Percentiles rank a stretch among this genome's conserved stretches.
phyloP scores from a whole-genome alignment of 1,139 yeast species.

The Yamadazyma siamensis region DNA sequence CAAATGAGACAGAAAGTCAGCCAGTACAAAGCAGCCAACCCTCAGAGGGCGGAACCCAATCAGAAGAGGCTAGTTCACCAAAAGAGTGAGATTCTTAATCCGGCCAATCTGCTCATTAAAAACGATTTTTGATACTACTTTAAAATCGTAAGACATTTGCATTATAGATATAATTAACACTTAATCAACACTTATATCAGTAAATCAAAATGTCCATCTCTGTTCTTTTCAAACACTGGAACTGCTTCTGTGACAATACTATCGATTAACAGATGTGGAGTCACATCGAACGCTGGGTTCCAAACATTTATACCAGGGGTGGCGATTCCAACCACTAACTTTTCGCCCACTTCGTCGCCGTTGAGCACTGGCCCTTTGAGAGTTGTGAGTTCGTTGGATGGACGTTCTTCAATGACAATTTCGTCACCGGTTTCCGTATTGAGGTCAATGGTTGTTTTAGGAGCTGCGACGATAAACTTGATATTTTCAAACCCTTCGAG shows the following conservation, averaged over 20 bases:
- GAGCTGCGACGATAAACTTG: constrained; percentile 91
- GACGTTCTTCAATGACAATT: constrained; percentile 85
- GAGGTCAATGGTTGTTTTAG: constrained; percentile 82
- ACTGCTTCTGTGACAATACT: constrained; percentile 80
- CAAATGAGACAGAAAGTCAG: too few relatives aligned
- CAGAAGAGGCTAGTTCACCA: too few relatives aligned
- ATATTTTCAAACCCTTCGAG: constrained; percentile 47
- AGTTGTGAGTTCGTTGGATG: constrained; percentile 71
- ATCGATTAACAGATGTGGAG: constrained; percentile 79
- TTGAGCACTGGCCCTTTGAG: constrained; percentile 60
- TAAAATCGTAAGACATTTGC: too few relatives aligned
- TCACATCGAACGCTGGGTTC: constrained; percentile 96
- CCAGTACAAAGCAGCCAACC: too few relatives aligned
- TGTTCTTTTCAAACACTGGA: constrained; percentile 48
- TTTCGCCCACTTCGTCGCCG: constrained; percentile 40
- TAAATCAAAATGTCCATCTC: constrained; percentile 25
- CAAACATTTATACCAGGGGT: constrained; percentile 84
- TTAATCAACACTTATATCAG: too few relatives aligned
- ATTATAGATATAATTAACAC: too few relatives aligned
- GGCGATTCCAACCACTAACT: constrained; percentile 67
- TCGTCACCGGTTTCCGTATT: constrained; percentile 63
- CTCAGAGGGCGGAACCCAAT: too few relatives aligned
- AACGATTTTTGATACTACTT: too few relatives aligned
- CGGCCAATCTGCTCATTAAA: too few relatives aligned
- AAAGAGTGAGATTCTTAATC: too few relatives aligned